Percentiles rank a stretch among this genome's conserved stretches.
Conservation (phyloP, 2,329 filamentous ascomycete species). For the Colletotrichum musicola region DNA sequence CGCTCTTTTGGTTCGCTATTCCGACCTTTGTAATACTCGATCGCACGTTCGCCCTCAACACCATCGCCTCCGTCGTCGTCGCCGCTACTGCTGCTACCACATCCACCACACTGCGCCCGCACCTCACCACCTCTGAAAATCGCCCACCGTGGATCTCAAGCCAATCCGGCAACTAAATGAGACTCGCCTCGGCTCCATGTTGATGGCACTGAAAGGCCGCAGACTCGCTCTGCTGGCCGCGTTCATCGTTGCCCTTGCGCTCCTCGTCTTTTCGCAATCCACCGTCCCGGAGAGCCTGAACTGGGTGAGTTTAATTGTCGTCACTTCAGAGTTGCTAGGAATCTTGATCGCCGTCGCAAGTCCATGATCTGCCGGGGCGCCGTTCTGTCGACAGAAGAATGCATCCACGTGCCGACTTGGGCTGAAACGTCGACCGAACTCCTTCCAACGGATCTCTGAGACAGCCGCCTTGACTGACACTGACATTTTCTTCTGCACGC, state of each 20-base stretch:
- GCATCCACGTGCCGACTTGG: slow-evolving; percentile 23
- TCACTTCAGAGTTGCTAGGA: slow-evolving; percentile 4
- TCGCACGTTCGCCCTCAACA: slow-evolving; percentile 6
- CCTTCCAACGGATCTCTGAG: slow-evolving; percentile 19
- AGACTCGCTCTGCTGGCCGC: slow-evolving; percentile 33
- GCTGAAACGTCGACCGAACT: slow-evolving; percentile 35
- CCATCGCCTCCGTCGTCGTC: background rate
- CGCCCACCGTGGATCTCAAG: slow-evolving; percentile 33
- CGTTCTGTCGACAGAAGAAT: slow-evolving; percentile 7
- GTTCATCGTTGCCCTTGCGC: slow-evolving; percentile 21
- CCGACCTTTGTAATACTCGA: slow-evolving; percentile 28
- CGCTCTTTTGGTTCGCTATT: slow-evolving; percentile 20
- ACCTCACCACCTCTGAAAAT: slow-evolving; percentile 8
- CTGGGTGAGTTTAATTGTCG: slow-evolving; percentile 36
- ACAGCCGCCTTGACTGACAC: slow-evolving; percentile 25
- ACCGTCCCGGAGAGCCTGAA: slow-evolving; percentile 32
- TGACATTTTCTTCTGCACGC: slow-evolving; percentile 24
- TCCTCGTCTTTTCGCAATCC: slow-evolving; percentile 37
- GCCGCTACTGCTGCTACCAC: background rate
- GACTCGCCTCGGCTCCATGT: slow-evolving; percentile 31
- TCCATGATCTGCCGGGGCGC: background rate
- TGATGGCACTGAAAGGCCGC: slow-evolving; percentile 38
- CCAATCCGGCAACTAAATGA: slow-evolving; percentile 36
- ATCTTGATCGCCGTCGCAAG: slow-evolving; percentile 23
- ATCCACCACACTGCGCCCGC: slow-evolving; percentile 4